A percentile compares a stretch with the other conserved stretches of the same genome.
phyloP scores from a whole-genome alignment of 73 alveolate genomes.

The Breviolum minutum region DNA sequence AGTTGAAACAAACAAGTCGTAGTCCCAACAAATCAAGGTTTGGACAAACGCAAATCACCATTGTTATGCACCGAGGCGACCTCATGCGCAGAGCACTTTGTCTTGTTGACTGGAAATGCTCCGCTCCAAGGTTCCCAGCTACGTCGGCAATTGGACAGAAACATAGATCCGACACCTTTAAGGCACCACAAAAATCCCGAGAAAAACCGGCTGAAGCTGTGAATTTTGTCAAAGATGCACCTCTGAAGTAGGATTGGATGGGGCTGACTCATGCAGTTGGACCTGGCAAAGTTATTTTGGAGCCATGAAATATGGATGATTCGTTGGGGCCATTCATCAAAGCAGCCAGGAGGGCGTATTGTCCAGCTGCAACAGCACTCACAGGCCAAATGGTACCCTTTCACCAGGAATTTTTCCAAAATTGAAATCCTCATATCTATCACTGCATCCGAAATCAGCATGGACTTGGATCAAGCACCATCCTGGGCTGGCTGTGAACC shows the following conservation, averaged over 20 bases:
- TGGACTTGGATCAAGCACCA: no score
- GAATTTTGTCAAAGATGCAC: not conserved
- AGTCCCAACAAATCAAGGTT: not conserved
- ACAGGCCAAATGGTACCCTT: conserved; percentile 88
- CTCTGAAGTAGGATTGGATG: conserved; percentile 71
- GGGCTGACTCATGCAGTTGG: conserved; percentile 92
- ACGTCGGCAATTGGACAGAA: conserved; percentile 69
- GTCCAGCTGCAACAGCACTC: conserved; percentile 93
- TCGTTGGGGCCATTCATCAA: not conserved
- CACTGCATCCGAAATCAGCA: no score
- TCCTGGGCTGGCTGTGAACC: no score
- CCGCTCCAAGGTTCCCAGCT: conserved; percentile 34
- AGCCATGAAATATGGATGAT: not conserved
- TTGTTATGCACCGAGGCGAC: conserved; percentile 86
- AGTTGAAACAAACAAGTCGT: not conserved
- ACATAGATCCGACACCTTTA: conserved; percentile 64
- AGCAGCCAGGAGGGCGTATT: conserved; percentile 33
- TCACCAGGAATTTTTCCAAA: no score
- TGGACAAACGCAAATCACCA: conserved; percentile 63
- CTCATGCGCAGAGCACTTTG: not conserved
- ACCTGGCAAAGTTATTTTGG: not conserved
- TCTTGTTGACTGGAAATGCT: not conserved
- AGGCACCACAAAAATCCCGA: not conserved
- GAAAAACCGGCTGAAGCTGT: not conserved
- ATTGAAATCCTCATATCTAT: no score